Percentiles rank a stretch among this genome's conserved stretches.
phyloP scores from a whole-genome alignment of 2,329 filamentous ascomycete genomes.

The Chrysoporthe cubensis region DNA sequence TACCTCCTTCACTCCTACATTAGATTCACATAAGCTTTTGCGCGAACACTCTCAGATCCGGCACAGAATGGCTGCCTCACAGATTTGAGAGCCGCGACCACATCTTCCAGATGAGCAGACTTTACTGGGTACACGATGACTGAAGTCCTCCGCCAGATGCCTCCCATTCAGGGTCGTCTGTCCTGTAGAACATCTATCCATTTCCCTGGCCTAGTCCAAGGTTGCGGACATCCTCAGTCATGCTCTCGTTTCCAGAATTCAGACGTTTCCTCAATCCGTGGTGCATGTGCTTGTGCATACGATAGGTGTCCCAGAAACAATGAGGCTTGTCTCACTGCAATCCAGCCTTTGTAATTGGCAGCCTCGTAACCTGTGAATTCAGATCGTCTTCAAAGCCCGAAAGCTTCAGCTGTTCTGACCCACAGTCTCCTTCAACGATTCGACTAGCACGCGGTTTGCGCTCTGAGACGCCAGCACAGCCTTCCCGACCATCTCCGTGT shows the following conservation, averaged over 20 bases:
- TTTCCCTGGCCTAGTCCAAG: neutral
- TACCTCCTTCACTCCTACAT: neutral
- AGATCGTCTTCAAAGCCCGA: neutral
- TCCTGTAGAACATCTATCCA: neutral
- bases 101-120: neutral
- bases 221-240: neutral
- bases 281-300: neutral
- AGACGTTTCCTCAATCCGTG: neutral
- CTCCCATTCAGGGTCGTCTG: neutral
- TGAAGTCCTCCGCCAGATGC: neutral
- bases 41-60: neutral
- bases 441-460: conserved; percentile 47
- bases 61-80: neutral
- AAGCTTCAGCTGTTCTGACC: conserved; percentile 21
- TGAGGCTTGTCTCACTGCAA: neutral
- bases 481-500: conserved; percentile 47
- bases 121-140: neutral
- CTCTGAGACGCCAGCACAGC: conserved; percentile 47
- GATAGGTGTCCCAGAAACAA: neutral
- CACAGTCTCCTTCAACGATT: conserved; percentile 44
- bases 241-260: neutral
- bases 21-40: neutral
- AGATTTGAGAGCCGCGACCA: neutral
- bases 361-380: neutral
- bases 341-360: neutral